Evolutionary conservation across 1,139 yeast genomes (phyloP), one percentile per base, ranked within the genome.

Genomic region (Groenewaldozyma sp.): DNA sequence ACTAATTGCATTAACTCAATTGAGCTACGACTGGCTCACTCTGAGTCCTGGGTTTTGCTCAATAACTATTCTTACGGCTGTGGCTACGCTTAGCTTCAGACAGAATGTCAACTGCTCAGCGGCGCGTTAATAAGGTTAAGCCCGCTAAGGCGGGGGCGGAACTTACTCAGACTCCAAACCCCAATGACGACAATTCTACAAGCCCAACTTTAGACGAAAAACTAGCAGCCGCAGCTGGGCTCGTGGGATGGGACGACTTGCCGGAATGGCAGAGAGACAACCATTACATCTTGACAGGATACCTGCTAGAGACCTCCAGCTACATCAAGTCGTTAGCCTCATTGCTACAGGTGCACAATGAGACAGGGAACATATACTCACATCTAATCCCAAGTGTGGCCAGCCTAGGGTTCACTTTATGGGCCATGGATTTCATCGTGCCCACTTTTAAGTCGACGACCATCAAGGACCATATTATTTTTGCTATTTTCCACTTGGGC

Each of bases 211-310:
- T n/a, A n/a, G n/a, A n/a, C n/a, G n/a, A 9, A n/a, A 24, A 24
- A 24, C 27, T 24, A 9, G 27, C 27, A 24, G n/a, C 27, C 11
- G 9, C 27, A 24, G n/a, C 9, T 24, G 27, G 27, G 9, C 9
- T 24, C 27, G n/a, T 9, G n/a, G 16, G 16, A 28, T 73, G 64
- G 61, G 64, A 72, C 42, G 75, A 76, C 37, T 59, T 87, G 4
- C 88, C 86, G 6, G 74, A 69, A 5, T 87, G 96, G 96, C 95
- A 83, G 55, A 70, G 73, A 51, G 96, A 88, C 55, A 88, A 88
- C 55, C 87, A 82, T 51, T 83, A 61, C 56, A 86, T 87, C 33
- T 59, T 67, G 24, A 63, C 76, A 0, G 94, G 94, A 1, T 87
- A 87, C 54, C 84, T 87, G n/a, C 68, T 65, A 34, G 83, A 76